Conservation (phyloP, 805 yeast species). For the Cyberlindnera meyerae region DNA sequence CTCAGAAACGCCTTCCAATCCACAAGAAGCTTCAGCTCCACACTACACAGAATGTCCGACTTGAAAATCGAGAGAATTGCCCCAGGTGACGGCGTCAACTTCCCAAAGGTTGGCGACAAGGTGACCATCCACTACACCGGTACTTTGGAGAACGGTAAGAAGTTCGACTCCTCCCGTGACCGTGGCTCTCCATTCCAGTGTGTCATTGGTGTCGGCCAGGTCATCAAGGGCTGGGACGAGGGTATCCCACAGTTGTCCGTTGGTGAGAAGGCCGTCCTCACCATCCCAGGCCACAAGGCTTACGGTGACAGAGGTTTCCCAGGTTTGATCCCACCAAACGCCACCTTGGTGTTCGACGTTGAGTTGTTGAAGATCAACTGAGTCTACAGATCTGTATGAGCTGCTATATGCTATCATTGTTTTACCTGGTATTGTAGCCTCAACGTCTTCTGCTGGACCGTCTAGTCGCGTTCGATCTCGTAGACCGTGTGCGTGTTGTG, state of each 20-base stretch:
- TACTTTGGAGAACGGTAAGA: slow-evolving; percentile 90
- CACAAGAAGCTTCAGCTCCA: slow-evolving; percentile 18
- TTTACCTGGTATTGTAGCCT: no score
- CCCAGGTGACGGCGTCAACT: slow-evolving; percentile 73
- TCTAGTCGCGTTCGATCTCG: no score
- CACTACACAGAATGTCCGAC: slow-evolving; percentile 25
- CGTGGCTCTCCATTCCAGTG: slow-evolving; percentile 95
- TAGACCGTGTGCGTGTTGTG: no score
- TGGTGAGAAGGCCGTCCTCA: slow-evolving; percentile 89
- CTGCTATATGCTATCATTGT: no score
- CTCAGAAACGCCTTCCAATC: slow-evolving; percentile 5
- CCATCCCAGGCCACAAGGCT: slow-evolving; percentile 90
- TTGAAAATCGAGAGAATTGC: slow-evolving; percentile 27
- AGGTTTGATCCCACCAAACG: slow-evolving; percentile 93
- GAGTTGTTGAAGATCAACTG: slow-evolving; percentile 52
- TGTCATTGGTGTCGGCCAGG: slow-evolving; percentile 92
- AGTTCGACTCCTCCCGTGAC: slow-evolving; percentile 92
- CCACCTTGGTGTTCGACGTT: slow-evolving; percentile 84
- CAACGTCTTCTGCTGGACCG: no score
- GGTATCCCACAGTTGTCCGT: slow-evolving; percentile 89
- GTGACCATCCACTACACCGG: slow-evolving; percentile 96
- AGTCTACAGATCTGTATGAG: no score
- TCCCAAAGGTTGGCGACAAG: slow-evolving; percentile 81
- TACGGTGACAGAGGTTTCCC: slow-evolving; percentile 96
- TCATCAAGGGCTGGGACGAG: slow-evolving; percentile 94